Evolutionary conservation across 345 rosid species (phyloP), one percentile per base, ranked within the genome.

Genomic region (Gossypium herbaceum): DNA sequence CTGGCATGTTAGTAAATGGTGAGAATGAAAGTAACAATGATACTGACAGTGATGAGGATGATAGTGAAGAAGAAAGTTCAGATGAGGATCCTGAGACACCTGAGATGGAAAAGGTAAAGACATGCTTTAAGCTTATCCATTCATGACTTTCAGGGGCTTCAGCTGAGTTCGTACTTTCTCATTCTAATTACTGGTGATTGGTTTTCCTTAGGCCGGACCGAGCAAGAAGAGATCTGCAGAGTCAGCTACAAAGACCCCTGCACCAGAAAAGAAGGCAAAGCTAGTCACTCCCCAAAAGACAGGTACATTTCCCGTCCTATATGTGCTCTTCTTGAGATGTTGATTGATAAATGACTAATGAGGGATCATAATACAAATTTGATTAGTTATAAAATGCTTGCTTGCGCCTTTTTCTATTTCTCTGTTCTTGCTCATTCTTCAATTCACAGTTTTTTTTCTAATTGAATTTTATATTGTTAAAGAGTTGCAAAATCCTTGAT

Each of bases 211-310:
- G 71, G 54, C 52, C 78, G 91, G 81, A 76, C 78, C 74, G 20
- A 71, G 83, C 56, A 92, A 90, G 90, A 94, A 94, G 84, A 94
- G 96, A 74, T 17, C 92, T 13, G 80, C 79, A 5, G 89, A 90
- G 61, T 71, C 90, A 39, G 75, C 82, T 17, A 63, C 74, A 2
- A 90, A 85, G 80, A 79, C 82, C 2, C 76, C 88, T 61, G 74
- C 75, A 27, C 81, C 92, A 41, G 84, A 75, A 47, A 94, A 94
- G 86, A 94, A 89, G 83, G 85, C 87, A 19, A 94, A 90, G 61
- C 85, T 88, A n/a, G 84, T 77, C 48, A 88, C 94, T 61, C 92
- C 95, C 13, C 88, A 80, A 76, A 91, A 87, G 81, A 81, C 92
- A 67, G 98, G 98, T 90, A 76, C 39, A 57, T 58, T 72, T 68